Conservation (phyloP, 1,284 basidiomycete species). For the Ganoderma lingzhi region DNA sequence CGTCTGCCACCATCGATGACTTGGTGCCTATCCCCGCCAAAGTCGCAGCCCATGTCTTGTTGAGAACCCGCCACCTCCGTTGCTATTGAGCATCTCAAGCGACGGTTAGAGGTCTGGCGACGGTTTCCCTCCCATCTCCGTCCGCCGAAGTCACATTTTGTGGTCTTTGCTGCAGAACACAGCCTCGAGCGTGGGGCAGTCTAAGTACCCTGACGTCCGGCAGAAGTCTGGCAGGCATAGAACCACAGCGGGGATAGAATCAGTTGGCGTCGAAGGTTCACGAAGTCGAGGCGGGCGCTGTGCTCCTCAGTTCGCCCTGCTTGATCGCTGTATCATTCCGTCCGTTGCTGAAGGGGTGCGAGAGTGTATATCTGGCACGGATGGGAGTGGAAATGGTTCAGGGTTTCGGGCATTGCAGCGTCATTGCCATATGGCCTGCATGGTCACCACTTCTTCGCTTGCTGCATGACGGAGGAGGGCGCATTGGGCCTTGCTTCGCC, state of each 20-base stretch:
- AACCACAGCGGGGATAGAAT: neutral
- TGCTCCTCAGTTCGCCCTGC: neutral
- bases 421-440: too few relatives aligned
- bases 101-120: too few relatives aligned
- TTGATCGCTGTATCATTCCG: neutral
- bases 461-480: too few relatives aligned
- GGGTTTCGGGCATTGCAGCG: too few relatives aligned
- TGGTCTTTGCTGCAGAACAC: too few relatives aligned
- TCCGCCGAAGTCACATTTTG: too few relatives aligned
- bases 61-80: neutral
- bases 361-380: neutral
- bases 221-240: neutral
- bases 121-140: too few relatives aligned
- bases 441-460: too few relatives aligned
- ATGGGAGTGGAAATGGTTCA: too few relatives aligned
- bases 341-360: neutral
- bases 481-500: too few relatives aligned
- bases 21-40: conserved; percentile 4
- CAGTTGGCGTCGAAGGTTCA: neutral
- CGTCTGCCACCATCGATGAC: conserved; percentile 2
- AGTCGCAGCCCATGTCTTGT: neutral
- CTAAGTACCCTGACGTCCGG: neutral
- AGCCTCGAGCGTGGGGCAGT: too few relatives aligned
- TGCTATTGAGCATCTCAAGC: too few relatives aligned
- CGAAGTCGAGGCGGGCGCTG: neutral